phyloP scores from a whole-genome alignment of 202 grass and related monocot genomes.

The Bolboschoenoplectus hybrid region DNA sequence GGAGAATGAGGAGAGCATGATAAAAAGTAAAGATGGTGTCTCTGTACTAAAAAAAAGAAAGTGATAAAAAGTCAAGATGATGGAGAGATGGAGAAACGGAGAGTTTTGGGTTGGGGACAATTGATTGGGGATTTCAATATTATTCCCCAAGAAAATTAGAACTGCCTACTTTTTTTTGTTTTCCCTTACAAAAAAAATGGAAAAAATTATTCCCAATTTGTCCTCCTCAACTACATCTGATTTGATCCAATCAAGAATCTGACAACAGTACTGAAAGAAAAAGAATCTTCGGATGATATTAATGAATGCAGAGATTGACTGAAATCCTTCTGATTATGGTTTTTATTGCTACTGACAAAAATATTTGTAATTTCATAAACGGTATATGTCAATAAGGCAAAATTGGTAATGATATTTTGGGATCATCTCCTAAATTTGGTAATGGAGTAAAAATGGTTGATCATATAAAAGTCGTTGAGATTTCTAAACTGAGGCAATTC shows the following conservation, averaged over 20 bases:
- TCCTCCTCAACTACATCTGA: not conserved
- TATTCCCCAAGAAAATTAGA: not conserved
- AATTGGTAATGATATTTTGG: not conserved
- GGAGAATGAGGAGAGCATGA: too few species aligned
- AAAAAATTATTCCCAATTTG: not conserved
- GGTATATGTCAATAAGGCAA: not conserved
- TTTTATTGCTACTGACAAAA: not conserved
- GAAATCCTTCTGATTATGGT: not conserved
- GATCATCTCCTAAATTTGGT: not conserved
- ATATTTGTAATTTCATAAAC: not conserved
- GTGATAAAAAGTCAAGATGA: too few species aligned
- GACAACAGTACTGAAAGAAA: not conserved
- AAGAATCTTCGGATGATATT: not conserved
- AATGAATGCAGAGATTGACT: not conserved
- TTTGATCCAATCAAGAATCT: slow-evolving; percentile 19
- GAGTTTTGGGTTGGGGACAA: too few species aligned
- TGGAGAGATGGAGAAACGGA: too few species aligned
- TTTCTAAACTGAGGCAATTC: not conserved
- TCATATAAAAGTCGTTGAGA: not conserved
- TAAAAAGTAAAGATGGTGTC: too few species aligned
- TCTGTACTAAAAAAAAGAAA: too few species aligned
- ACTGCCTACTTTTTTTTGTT: not conserved
- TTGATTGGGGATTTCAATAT: too few species aligned
- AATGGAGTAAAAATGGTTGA: not conserved
- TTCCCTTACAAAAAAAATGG: not conserved